These are phyloP conservation scores for Pythium phragmitis DNA, from an alignment of 352 stramenopile genomes.

Conservation along the genomic window DNA sequence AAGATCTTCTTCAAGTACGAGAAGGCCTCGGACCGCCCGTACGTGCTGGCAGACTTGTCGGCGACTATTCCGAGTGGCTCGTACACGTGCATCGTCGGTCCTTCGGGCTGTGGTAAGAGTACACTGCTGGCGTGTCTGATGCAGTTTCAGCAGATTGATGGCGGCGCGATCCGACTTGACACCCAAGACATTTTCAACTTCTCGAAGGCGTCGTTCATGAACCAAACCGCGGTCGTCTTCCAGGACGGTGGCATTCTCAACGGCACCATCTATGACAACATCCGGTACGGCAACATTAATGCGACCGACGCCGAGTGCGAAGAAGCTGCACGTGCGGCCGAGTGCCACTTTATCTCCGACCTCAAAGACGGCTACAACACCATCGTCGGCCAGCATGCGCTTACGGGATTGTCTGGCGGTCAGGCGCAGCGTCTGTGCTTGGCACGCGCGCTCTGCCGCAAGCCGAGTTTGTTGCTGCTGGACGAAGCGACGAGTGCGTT, in stretches of 20 bases:
- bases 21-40: constrained; percentile 77
- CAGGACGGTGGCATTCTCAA: constrained; percentile 87
- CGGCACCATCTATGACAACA: constrained; percentile 88
- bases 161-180: constrained; percentile 81
- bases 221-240: constrained; percentile 85
- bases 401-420: constrained; percentile 80
- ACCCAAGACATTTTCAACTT: constrained; percentile 85
- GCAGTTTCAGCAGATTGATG: constrained; percentile 85
- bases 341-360: constrained; percentile 83
- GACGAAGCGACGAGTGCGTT: constrained; percentile 87
- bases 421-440: constrained; percentile 87
- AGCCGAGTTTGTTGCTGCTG: constrained; percentile 75
- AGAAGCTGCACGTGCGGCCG: constrained; percentile 70
- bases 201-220: constrained; percentile 86
- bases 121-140: constrained; percentile 85
- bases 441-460: constrained; percentile 74
- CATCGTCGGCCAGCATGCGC: constrained; percentile 83
- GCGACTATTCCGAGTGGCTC: constrained; percentile 69
- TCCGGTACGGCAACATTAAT: constrained; percentile 74
- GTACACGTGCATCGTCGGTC: constrained; percentile 85
- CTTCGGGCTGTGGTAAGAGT: constrained; percentile 87
- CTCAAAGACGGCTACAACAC: constrained; percentile 84
- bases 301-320: constrained; percentile 81
- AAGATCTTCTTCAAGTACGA: constrained; percentile 88
- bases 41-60: constrained; percentile 74